Percentiles rank a stretch among this genome's conserved stretches.
Evolutionary conservation across 2,329 filamentous ascomycete species (phyloP).

Genomic region (Neofusicoccum sp.): DNA sequence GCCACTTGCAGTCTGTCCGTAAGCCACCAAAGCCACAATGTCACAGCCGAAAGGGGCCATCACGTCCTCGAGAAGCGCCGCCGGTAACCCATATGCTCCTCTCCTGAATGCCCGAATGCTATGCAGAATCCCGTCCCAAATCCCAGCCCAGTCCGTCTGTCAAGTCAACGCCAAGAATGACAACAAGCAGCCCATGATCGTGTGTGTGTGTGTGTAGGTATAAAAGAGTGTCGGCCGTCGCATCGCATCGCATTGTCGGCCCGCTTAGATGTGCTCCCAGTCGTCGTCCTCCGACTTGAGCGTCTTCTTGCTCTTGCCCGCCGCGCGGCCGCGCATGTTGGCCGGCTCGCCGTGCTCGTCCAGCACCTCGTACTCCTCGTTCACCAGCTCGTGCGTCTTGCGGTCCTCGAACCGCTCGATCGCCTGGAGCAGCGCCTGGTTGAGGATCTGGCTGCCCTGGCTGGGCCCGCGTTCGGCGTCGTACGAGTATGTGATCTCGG

Average conservation of each 20-base stretch:
- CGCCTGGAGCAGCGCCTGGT: slow-evolving; percentile 56
- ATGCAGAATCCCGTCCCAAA: slow-evolving; percentile 7
- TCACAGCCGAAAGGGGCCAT: slow-evolving; percentile 1
- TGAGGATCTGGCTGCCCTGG: slow-evolving; percentile 58
- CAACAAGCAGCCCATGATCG: not conserved
- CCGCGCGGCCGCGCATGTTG: slow-evolving; percentile 27
- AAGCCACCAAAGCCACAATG: not conserved
- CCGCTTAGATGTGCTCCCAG: slow-evolving; percentile 41
- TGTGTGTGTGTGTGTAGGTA: not conserved
- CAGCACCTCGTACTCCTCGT: slow-evolving; percentile 58
- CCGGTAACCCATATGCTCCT: slow-evolving; percentile 17
- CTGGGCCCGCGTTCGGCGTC: slow-evolving; percentile 50
- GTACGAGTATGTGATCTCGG: slow-evolving; percentile 54
- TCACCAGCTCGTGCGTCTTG: slow-evolving; percentile 60
- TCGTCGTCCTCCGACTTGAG: slow-evolving; percentile 35
- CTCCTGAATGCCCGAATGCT: slow-evolving; percentile 19
- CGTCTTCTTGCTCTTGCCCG: slow-evolving; percentile 31
- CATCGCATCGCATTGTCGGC: not conserved
- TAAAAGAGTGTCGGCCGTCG: slow-evolving; percentile 14
- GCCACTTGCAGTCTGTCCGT: not conserved
- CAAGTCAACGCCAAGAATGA: not conserved
- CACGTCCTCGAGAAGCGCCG: slow-evolving; percentile 21
- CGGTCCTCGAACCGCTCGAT: slow-evolving; percentile 60
- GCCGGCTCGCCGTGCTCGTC: slow-evolving; percentile 42
- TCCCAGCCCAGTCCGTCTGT: not conserved